Base-by-base conservation (phyloP, 768 basidiomycete species). In the Suillus clintonianus region DNA sequence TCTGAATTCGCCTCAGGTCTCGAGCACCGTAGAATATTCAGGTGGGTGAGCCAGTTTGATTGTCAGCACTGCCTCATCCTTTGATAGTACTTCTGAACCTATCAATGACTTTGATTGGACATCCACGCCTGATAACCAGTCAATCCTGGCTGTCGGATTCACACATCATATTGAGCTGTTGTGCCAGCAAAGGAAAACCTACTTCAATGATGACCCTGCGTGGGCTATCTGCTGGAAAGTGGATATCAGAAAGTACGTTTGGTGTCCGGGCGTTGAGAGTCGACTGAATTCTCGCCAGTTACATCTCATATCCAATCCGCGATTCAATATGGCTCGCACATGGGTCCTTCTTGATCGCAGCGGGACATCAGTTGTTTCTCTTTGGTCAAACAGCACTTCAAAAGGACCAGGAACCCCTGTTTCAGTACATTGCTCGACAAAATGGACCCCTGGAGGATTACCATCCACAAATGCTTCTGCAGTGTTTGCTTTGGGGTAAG, bases 71-170 rank as follows among this genome's bases (percentile, higher is more conserved):
- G 22, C 14, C 50, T 61, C 45, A 41, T 36, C 41, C 60, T 32
- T 42, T 10, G 15, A 22, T 64, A 72, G 70, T 64, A 68, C 74
- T 41, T 74, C 79, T 19, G 89, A 92, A 69, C 79, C 79, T 19
- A 86, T 97, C 48, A 83, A 88, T 63, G 94, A 96, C 70, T 82
- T 97, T 27, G 95, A 97, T 73, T 97, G 95, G 95, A 92, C 91
- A 37, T 90, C 95, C 19, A 96, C 95, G 3, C 90, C 91, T 0
- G 92, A 94, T 72, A 85, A 86, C 66, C 92, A 95, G 70, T 97
- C 95, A 9, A 93, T 97, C 60, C 84, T 97, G 42, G 95, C 95
- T 3, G 88, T 97, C 24, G 95, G 95, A 27, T 96, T 94, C 74
- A 73, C 84, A 17, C 86, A 88, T 66, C 87, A 87, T 55, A 80